phyloP scores from a whole-genome alignment of 2,329 filamentous ascomycete genomes.

The Ophiostoma populinum region DNA sequence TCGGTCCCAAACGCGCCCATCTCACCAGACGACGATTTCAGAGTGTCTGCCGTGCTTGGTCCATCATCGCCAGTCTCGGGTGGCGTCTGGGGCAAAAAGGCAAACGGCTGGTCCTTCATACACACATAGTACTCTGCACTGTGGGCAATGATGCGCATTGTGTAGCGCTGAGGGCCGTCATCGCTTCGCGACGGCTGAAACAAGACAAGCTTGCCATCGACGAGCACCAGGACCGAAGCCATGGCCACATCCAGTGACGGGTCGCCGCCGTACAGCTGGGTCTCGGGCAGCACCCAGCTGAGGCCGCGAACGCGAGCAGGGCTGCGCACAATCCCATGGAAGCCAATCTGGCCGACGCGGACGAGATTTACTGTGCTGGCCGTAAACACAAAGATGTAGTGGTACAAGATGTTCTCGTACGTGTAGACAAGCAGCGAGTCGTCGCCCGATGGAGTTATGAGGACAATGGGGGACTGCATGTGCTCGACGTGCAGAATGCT shows the following conservation, averaged over 20 bases:
- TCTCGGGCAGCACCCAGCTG: constrained; percentile 89
- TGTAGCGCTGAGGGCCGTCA: constrained; percentile 78
- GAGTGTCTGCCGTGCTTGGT: too few species aligned
- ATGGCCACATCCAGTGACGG: constrained; percentile 89
- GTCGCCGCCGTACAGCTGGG: constrained; percentile 76
- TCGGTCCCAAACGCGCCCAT: constrained; percentile 13
- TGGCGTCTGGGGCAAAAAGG: constrained; percentile 9
- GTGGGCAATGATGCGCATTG: constrained; percentile 92
- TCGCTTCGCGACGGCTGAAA: constrained; percentile 74
- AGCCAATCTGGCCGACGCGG: constrained; percentile 94
- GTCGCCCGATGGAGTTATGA: constrained; percentile 75
- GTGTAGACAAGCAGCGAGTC: constrained; percentile 95
- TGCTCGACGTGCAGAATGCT: constrained; percentile 60
- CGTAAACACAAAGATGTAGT: constrained; percentile 66
- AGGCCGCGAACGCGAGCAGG: constrained; percentile 82
- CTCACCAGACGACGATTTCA: too few species aligned
- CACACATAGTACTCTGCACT: constrained; percentile 91
- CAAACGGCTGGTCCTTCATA: constrained; percentile 65
- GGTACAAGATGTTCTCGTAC: constrained; percentile 87
- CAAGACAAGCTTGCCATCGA: constrained; percentile 89
- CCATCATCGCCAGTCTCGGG: background rate
- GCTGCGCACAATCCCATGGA: constrained; percentile 89
- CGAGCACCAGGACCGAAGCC: constrained; percentile 87
- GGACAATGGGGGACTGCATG: constrained; percentile 71
- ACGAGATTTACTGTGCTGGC: constrained; percentile 59